A percentile compares a stretch with the other conserved stretches of the same genome.
These are phyloP conservation scores for Dactylis glomerata DNA, from an alignment of 176 grass and related monocot genomes.

Conservation along the genomic window DNA sequence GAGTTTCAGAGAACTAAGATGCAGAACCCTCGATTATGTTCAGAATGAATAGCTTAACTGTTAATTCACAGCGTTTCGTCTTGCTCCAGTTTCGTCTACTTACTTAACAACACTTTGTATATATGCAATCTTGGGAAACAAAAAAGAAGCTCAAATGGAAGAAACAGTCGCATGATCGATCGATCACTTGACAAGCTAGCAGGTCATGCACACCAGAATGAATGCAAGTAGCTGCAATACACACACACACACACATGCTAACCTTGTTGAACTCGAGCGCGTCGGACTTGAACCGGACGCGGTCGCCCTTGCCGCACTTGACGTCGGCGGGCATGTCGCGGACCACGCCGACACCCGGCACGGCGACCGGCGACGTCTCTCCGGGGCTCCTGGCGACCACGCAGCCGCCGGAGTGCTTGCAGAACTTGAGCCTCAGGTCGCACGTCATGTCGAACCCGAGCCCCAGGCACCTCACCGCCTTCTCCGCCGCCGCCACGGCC, in stretches of 20 bases:
- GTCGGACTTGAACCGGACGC: constrained; percentile 74
- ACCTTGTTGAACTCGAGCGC: constrained; percentile 86
- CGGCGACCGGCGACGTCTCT: constrained; percentile 49
- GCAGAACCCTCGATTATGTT: background rate
- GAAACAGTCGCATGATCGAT: background rate
- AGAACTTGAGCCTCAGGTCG: constrained; percentile 82
- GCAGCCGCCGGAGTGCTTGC: constrained; percentile 54
- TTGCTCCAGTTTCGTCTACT: background rate
- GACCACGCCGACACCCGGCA: constrained; percentile 66
- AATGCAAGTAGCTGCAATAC: background rate
- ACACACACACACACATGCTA: background rate
- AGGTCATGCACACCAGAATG: background rate
- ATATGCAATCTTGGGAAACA: background rate
- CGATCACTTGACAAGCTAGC: background rate
- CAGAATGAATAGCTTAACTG: background rate
- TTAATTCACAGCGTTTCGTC: background rate
- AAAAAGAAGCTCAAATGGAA: background rate
- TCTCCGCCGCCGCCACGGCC: constrained; percentile 51
- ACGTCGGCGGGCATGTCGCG: constrained; percentile 58
- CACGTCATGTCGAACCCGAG: constrained; percentile 75
- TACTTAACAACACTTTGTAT: background rate
- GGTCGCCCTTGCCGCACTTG: constrained; percentile 90
- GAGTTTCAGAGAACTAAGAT: background rate
- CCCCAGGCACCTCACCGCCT: constrained; percentile 69
- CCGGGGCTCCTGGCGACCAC: constrained; percentile 39